Evolutionary conservation across 2,329 filamentous ascomycete genomes (phyloP).

Genomic region (Hypomyces rosellus): DNA sequence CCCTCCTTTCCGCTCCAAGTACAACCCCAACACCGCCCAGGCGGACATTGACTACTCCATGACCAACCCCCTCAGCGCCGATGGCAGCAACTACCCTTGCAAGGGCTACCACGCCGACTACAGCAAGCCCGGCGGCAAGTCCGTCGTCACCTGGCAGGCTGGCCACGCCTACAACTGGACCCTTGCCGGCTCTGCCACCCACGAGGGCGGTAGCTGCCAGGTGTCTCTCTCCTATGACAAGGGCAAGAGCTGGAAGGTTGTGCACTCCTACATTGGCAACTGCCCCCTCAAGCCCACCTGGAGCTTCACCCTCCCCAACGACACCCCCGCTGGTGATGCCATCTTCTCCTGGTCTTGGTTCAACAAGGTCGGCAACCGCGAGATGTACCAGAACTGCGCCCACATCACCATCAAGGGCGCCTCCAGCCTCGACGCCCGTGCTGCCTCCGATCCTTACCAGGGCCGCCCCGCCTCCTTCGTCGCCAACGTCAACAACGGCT

Average conservation of each 20-base stretch:
- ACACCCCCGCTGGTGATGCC: conserved; percentile 54
- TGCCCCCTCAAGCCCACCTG: conserved; percentile 50
- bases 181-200: conserved; percentile 54
- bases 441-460: conserved; percentile 35
- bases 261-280: conserved; percentile 49
- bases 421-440: conserved; percentile 24
- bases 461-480: conserved; percentile 54
- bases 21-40: conserved; percentile 42
- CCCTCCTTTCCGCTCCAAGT: conserved; percentile 43
- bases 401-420: conserved; percentile 53
- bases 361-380: conserved; percentile 68
- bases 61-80: conserved; percentile 55
- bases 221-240: conserved; percentile 67
- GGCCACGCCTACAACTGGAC: conserved; percentile 58
- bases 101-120: conserved; percentile 52
- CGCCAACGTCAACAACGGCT: conserved; percentile 54
- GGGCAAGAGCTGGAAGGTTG: conserved; percentile 63
- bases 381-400: conserved; percentile 84
- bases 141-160: conserved; percentile 54
- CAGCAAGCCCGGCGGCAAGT: conserved; percentile 40
- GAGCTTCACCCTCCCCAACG: conserved; percentile 59
- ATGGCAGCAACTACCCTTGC: conserved; percentile 65
- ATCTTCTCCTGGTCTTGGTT: conserved; percentile 73
- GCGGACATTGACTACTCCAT: conserved; percentile 60
- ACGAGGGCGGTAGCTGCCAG: conserved; percentile 70